phyloP scores from a whole-genome alignment of 768 basidiomycete genomes.

The Amanita inopinata region DNA sequence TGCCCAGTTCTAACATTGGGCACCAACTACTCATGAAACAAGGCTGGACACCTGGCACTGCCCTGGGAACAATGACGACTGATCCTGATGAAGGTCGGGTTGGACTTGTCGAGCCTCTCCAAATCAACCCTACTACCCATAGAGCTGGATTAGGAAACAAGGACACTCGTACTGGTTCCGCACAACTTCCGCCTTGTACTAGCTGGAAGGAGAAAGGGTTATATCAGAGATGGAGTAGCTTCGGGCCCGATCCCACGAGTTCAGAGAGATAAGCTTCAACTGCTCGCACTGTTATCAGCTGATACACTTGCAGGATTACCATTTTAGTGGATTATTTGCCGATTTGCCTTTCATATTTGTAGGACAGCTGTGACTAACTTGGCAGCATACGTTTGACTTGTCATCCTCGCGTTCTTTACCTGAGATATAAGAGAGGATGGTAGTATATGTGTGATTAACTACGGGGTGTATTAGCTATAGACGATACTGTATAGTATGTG shows the following conservation, averaged over 20 bases:
- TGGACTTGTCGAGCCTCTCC: constrained; percentile 49
- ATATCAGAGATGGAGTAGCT: constrained; percentile 28
- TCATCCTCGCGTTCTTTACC: no score
- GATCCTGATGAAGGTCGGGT: constrained; percentile 23
- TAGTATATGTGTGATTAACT: no score
- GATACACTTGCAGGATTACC: no score
- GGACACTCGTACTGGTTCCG: constrained; percentile 12
- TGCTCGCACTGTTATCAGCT: background rate
- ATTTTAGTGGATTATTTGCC: no score
- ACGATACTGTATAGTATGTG: no score
- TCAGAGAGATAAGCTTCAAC: background rate
- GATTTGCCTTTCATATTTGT: no score
- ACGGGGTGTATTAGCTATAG: background rate
- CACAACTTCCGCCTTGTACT: constrained; percentile 11
- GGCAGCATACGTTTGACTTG: no score
- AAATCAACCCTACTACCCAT: constrained; percentile 30
- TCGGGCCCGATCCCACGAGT: background rate
- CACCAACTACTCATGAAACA: constrained; percentile 61
- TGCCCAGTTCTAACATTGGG: constrained; percentile 54
- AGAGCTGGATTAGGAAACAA: constrained; percentile 50
- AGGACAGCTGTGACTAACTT: no score
- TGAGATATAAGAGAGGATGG: no score
- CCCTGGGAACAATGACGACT: constrained; percentile 29
- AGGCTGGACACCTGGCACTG: constrained; percentile 66
- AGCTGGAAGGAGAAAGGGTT: constrained; percentile 34